phyloP scores from a whole-genome alignment of 495 filamentous ascomycete genomes.

The Aspergillus heteromorphus region DNA sequence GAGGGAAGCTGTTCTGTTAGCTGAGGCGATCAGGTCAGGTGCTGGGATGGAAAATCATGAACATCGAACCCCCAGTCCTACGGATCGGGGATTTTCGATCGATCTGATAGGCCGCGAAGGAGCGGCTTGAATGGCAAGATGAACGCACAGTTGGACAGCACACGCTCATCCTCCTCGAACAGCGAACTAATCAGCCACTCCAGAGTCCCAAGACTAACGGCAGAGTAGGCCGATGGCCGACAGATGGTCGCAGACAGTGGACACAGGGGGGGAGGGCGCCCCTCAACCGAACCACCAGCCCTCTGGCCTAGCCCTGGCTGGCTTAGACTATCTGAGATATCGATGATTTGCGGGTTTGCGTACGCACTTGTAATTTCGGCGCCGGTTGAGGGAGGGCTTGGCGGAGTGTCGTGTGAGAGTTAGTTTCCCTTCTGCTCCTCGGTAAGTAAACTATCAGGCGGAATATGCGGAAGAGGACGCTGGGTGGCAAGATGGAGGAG shows the following conservation, averaged over 20 bases:
- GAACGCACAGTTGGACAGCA: too few relatives aligned
- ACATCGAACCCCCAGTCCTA: background rate
- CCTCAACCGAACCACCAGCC: background rate
- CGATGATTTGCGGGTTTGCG: background rate
- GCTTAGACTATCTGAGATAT: background rate
- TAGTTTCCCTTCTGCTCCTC: background rate
- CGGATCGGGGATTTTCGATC: background rate
- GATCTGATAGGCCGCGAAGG: background rate
- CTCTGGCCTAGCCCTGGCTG: background rate
- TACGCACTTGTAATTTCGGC: background rate
- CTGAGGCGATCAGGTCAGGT: background rate
- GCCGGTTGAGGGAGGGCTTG: slow-evolving; percentile 1
- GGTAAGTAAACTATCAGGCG: background rate
- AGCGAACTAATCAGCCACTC: background rate
- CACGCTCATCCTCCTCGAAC: background rate
- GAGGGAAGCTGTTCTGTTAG: too few relatives aligned
- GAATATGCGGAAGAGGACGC: background rate
- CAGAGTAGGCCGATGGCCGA: too few relatives aligned
- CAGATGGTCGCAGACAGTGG: too few relatives aligned
- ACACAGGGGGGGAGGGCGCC: too few relatives aligned
- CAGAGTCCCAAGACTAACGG: background rate
- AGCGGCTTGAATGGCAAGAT: background rate
- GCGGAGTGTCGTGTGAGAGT: slow-evolving; percentile 10
- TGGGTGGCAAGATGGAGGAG: background rate
- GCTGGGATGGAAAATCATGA: background rate